A percentile compares a stretch with the other conserved stretches of the same genome.
phyloP scores from a whole-genome alignment of 331 rosid genomes.

The Cucumis variabilis region DNA sequence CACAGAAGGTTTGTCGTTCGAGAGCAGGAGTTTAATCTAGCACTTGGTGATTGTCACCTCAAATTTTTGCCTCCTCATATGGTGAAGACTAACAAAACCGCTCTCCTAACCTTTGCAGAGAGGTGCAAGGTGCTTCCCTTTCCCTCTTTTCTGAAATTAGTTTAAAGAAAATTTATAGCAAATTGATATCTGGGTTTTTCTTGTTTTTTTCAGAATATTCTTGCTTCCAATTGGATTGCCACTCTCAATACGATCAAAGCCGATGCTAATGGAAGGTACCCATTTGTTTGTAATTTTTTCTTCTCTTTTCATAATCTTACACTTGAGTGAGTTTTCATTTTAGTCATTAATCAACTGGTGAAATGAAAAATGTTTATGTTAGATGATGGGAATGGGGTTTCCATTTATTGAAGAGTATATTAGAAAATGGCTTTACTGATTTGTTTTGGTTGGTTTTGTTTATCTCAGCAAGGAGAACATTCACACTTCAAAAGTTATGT shows the following conservation, averaged over 20 bases:
- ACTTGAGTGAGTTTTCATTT: not conserved
- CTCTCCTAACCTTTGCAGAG: slow-evolving; percentile 70
- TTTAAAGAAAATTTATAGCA: not conserved
- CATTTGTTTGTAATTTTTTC: too few relatives aligned
- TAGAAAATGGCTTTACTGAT: not conserved
- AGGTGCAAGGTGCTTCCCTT: slow-evolving; percentile 73
- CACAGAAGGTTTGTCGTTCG: not conserved
- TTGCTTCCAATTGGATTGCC: slow-evolving; percentile 89
- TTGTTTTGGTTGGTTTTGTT: slow-evolving; percentile 36
- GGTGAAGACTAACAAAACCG: slow-evolving; percentile 60
- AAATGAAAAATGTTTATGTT: not conserved
- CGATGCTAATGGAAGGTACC: slow-evolving; percentile 45
- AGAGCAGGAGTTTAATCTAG: slow-evolving; percentile 34
- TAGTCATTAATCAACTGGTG: not conserved
- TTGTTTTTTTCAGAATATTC: slow-evolving; percentile 55
- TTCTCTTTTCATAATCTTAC: slow-evolving; percentile 4
- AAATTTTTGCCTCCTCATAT: not conserved
- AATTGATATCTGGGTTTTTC: not conserved
- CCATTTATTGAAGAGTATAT: not conserved
- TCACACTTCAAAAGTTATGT: slow-evolving; percentile 74
- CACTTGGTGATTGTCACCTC: slow-evolving; percentile 46
- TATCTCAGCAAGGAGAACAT: slow-evolving; percentile 68
- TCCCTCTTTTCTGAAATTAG: not conserved
- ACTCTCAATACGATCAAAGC: slow-evolving; percentile 83
- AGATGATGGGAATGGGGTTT: not conserved